A percentile compares a stretch with the other conserved stretches of the same genome.
These are phyloP conservation scores for Arachnopeziza araneosa DNA, from an alignment of 2,329 filamentous ascomycete genomes.

Conservation along the genomic window DNA sequence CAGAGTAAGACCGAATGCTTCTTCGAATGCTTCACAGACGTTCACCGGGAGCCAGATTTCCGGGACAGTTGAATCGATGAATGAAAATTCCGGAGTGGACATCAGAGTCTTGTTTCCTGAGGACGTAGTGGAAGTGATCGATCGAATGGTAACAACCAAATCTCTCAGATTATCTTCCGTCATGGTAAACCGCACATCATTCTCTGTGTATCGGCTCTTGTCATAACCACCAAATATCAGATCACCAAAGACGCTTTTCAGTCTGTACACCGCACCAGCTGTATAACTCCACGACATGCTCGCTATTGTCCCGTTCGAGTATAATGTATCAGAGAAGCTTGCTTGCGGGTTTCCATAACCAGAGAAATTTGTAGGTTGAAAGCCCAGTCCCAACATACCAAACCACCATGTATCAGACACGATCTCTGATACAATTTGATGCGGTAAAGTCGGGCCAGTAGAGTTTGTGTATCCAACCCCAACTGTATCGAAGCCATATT, in stretches of 20 bases:
- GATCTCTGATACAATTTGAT: slow-evolving; percentile 13
- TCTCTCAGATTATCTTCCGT: slow-evolving; percentile 21
- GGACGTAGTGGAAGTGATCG: not conserved
- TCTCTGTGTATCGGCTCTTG: slow-evolving; percentile 32
- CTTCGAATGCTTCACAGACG: slow-evolving; percentile 32
- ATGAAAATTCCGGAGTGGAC: slow-evolving; percentile 27
- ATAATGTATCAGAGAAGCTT: slow-evolving; percentile 33
- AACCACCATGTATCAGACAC: slow-evolving; percentile 21
- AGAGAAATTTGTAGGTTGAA: slow-evolving; percentile 34
- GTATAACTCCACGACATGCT: slow-evolving; percentile 39
- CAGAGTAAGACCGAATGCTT: slow-evolving; percentile 30
- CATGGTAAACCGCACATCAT: slow-evolving; percentile 14
- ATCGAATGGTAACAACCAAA: slow-evolving; percentile 27
- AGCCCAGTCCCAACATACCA: slow-evolving; percentile 35
- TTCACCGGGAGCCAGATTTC: slow-evolving; percentile 34
- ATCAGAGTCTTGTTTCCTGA: slow-evolving; percentile 11
- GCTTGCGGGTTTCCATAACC: slow-evolving; percentile 32
- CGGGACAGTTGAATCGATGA: slow-evolving; percentile 35
- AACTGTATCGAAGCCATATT: slow-evolving; percentile 20
- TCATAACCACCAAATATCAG: slow-evolving; percentile 38
- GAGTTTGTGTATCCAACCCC: slow-evolving; percentile 15
- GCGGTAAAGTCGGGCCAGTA: slow-evolving; percentile 19
- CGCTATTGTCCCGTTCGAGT: slow-evolving; percentile 32
- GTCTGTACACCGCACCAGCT: slow-evolving; percentile 35
- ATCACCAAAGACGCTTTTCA: slow-evolving; percentile 31